Percentiles rank a stretch among this genome's conserved stretches.
Evolutionary conservation across 495 filamentous ascomycete species (phyloP).

Genomic region (Tetracladium setigerum): DNA sequence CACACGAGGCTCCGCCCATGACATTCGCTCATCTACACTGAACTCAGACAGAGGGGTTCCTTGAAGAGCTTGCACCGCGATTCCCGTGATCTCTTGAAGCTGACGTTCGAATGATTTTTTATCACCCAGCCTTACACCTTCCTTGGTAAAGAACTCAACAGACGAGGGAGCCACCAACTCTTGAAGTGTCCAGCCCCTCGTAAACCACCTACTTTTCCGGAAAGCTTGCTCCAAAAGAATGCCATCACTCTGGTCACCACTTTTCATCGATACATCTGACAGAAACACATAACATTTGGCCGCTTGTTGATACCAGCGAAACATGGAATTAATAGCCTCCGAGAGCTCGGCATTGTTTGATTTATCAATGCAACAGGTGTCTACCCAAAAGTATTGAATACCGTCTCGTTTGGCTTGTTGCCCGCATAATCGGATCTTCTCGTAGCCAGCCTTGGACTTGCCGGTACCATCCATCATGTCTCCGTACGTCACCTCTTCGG

Average conservation of each 20-base stretch:
- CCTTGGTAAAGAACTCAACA: conserved; percentile 3
- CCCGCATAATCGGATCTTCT: no score
- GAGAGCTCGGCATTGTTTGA: no score
- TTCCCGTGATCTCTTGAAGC: conserved; percentile 1
- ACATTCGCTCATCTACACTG: conserved; percentile 4
- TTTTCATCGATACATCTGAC: not conserved
- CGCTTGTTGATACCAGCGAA: no score
- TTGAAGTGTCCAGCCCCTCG: no score
- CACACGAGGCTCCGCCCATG: conserved; percentile 5
- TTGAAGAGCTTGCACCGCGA: conserved; percentile 1
- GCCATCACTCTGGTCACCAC: not conserved
- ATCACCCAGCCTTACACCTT: not conserved
- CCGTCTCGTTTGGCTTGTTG: no score
- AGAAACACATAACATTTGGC: conserved; percentile 4
- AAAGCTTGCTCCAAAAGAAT: not conserved
- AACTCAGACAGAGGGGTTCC: conserved; percentile 1
- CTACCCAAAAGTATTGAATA: no score
- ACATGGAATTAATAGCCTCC: no score
- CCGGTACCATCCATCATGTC: conserved; percentile 2
- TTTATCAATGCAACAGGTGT: no score
- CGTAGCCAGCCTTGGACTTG: no score
- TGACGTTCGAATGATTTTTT: conserved; percentile 1
- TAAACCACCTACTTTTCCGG: not conserved
- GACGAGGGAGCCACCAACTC: not conserved
- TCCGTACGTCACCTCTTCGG: conserved; percentile 17